phyloP scores from a whole-genome alignment of 495 filamentous ascomycete genomes.

The Lindgomyces ingoldianus region DNA sequence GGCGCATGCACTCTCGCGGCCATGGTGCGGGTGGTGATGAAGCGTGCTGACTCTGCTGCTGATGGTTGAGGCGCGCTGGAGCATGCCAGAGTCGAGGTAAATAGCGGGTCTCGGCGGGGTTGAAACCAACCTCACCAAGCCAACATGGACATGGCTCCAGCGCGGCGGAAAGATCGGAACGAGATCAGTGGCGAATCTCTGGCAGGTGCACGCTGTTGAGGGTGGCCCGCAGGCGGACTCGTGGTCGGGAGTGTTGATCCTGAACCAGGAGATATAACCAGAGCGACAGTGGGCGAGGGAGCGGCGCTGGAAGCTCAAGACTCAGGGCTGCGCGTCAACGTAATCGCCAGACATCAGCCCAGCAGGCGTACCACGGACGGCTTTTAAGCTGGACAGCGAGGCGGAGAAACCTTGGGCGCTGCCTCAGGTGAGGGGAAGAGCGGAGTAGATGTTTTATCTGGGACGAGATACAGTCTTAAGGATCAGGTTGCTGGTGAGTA shows the following conservation, averaged over 20 bases:
- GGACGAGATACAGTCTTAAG: too few relatives aligned
- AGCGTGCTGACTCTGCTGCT: too few relatives aligned
- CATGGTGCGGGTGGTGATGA: constrained; percentile 9
- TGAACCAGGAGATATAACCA: too few relatives aligned
- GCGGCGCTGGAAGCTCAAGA: too few relatives aligned
- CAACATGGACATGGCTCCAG: constrained; percentile 15
- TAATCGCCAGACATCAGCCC: neutral
- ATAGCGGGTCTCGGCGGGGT: too few relatives aligned
- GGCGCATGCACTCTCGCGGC: constrained; percentile 17
- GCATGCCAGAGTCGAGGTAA: too few relatives aligned
- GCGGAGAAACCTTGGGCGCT: neutral
- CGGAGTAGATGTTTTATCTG: neutral
- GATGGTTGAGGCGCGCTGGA: too few relatives aligned
- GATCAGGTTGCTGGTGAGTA: neutral
- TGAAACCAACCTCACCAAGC: constrained; percentile 31
- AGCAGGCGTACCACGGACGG: neutral
- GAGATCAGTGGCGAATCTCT: neutral
- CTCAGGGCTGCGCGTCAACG: too few relatives aligned
- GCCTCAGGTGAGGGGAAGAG: neutral
- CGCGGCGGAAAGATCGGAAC: neutral
- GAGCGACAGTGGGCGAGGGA: too few relatives aligned
- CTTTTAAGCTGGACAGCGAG: neutral
- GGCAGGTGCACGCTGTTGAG: neutral
- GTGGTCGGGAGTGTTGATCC: neutral
- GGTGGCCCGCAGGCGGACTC: neutral